Evolutionary conservation across 768 basidiomycete genomes (phyloP), one percentile per base, ranked within the genome.

Genomic region (Macrolepiota fuliginosa): DNA sequence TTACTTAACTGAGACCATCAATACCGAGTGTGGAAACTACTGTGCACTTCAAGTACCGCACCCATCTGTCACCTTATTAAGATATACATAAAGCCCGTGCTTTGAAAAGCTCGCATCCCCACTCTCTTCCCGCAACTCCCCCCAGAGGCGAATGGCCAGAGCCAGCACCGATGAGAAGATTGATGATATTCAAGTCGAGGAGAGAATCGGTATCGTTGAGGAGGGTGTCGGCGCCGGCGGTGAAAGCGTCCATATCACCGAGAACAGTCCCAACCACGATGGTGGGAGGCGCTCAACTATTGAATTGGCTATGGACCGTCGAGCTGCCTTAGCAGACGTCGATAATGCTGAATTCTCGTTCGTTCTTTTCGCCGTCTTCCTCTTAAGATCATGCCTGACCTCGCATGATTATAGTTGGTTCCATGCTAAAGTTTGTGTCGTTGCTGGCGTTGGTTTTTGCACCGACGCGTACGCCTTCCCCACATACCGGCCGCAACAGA

Each of bases 311-410:
- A 85, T 90, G 71, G 83, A 86, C 54, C 86, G 94, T 63, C 83
- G 90, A 17, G 86, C 85, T 36, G 94, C 95, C 35, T 82, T 97
- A 42, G 83, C 87, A 13, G 92, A 96, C 71, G 84, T 96, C 62
- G 94, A 96, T 74, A 88, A 91, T 63, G 94, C 94, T 45, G 77
- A 80, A 47, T 96, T 96, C 75, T 88, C 88, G 90, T 91, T 71
- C 57, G 88, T 71, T 58, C 52, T 47, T 35, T 42, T 47, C 24
- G 19, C 29, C 29, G 7, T 7, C 29, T 32, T 32, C 15, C 10
- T 15, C 42, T n/a, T 17, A 19, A 7, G 10, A 45, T 9, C 29
- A 32, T 37, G 35, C 46, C 50, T 35, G 17, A 11, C 42, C 29
- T 32, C 56, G 54, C 62, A 40, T 62, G 27, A 60, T 47, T 54